Base-by-base conservation (phyloP, 2,329 filamentous ascomycete genomes). In the Nannizziopsis barbatae region DNA sequence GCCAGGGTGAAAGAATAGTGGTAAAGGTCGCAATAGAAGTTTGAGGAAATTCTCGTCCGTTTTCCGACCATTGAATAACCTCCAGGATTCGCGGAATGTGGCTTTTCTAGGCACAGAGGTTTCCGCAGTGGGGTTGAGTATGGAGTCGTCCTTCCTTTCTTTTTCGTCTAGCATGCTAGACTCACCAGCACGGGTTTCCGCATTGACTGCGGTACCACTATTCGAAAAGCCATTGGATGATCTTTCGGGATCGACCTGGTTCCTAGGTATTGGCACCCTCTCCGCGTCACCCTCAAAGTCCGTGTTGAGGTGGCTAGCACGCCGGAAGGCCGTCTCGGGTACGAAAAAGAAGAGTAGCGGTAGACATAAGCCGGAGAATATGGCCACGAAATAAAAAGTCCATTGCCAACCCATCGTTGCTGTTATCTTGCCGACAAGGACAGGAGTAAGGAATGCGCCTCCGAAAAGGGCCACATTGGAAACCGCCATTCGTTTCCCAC, bases 381-480 rank as follows among this genome's bases (percentile, higher is more conserved):
- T 95, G 51, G 87, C 79, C 11, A 94, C 79, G 37, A 95, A 76
- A 64, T 89, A 87, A 61, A 95, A 95, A 0, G 81, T 83, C 88
- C 87, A 95, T 62, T 77, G 70, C 83, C 87, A 94, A n/a, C 81
- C 80, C 43, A 94, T 73, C 0, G 73, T 71, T 42, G 77, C 68
- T 2, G 87, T 87, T 58, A 95, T 89, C 66, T 87, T 88, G 32
- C 89, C 89, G 1, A 89, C 88, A 18, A 95, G 69, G n/a, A 95
- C 86, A 0, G 90, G 90, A 0, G 90, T 95, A 55, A 84, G 74
- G 61, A 85, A 85, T 1, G 80, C 77, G 12, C 80, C 80, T 2
- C 82, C 82, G 54, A 84, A 86, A 2, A 86, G 68, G n/a, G 78
- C 75, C 27, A 84, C 72, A 58, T 84, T 85, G 2, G 74, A 75